phyloP scores from a whole-genome alignment of 1,284 basidiomycete genomes.

The Porodaedalea pini region DNA sequence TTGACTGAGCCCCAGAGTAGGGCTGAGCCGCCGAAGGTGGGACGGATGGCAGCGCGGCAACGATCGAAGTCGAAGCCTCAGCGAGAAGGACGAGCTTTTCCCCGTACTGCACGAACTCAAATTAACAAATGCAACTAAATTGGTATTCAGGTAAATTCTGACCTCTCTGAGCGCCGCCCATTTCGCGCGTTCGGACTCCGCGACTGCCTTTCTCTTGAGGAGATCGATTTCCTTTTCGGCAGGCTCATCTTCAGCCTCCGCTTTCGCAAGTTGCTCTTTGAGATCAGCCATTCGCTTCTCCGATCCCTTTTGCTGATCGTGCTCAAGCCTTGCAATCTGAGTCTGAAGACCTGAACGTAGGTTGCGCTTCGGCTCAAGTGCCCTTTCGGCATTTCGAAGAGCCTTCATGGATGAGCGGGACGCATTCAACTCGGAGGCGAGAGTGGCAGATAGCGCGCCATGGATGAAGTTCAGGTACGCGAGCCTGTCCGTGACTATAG shows the following conservation, averaged over 20 bases:
- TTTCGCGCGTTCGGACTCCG: constrained; percentile 66
- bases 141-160: constrained; percentile 16
- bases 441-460: constrained; percentile 56
- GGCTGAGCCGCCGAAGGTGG: constrained; percentile 54
- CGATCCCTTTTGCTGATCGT: constrained; percentile 54
- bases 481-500: constrained; percentile 67
- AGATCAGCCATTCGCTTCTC: constrained; percentile 65
- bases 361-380: constrained; percentile 56
- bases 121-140: not conserved
- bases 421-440: constrained; percentile 57
- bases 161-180: constrained; percentile 80
- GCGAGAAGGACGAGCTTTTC: constrained; percentile 72
- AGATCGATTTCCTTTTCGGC: constrained; percentile 66
- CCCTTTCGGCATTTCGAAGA: constrained; percentile 64
- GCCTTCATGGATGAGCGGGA: constrained; percentile 65
- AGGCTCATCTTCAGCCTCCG: constrained; percentile 58
- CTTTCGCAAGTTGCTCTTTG: constrained; percentile 57
- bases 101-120: constrained; percentile 55
- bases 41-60: constrained; percentile 55
- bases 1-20: constrained; percentile 58
- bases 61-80: constrained; percentile 60
- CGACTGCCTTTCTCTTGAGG: constrained; percentile 67
- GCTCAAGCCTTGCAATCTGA: constrained; percentile 63
- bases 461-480: constrained; percentile 75
- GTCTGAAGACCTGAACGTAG: constrained; percentile 50